phyloP scores from a whole-genome alignment of 1,284 basidiomycete species.

The Sanghuangporus baumii region DNA sequence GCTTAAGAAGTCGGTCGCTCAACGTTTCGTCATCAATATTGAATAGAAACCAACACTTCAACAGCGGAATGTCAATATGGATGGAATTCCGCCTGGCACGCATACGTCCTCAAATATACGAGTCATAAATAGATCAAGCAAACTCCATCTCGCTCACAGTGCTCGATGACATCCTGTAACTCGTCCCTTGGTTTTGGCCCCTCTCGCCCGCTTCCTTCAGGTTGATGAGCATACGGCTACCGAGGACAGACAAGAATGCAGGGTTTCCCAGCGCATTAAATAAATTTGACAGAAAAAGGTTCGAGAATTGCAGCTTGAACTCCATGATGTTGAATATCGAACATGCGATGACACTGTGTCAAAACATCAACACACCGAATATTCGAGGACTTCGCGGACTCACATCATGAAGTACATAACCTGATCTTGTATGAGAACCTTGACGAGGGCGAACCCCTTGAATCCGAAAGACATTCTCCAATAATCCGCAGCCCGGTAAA shows the following conservation, averaged over 20 bases:
- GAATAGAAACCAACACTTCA: no score
- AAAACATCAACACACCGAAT: no score
- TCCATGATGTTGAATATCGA: not conserved
- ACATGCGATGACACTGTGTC: not conserved
- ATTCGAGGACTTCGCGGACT: not conserved
- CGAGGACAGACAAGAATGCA: not conserved
- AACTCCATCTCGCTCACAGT: not conserved
- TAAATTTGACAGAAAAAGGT: not conserved
- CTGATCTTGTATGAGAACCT: slow-evolving; percentile 6
- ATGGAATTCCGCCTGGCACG: no score
- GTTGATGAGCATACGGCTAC: not conserved
- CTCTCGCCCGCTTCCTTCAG: not conserved
- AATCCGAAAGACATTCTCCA: not conserved
- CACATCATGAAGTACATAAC: not conserved
- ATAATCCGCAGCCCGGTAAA: not conserved
- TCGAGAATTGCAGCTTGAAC: not conserved
- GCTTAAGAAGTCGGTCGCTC: no score
- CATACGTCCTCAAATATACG: not conserved
- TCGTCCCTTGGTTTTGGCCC: not conserved
- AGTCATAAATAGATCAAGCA: not conserved
- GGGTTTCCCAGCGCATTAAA: slow-evolving; percentile 3
- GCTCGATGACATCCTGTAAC: not conserved
- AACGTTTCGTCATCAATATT: no score
- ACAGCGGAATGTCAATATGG: no score
- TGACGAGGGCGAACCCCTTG: not conserved